Base-by-base conservation (phyloP, 2,329 filamentous ascomycete genomes). In the Paraconiothyrium brasiliense region DNA sequence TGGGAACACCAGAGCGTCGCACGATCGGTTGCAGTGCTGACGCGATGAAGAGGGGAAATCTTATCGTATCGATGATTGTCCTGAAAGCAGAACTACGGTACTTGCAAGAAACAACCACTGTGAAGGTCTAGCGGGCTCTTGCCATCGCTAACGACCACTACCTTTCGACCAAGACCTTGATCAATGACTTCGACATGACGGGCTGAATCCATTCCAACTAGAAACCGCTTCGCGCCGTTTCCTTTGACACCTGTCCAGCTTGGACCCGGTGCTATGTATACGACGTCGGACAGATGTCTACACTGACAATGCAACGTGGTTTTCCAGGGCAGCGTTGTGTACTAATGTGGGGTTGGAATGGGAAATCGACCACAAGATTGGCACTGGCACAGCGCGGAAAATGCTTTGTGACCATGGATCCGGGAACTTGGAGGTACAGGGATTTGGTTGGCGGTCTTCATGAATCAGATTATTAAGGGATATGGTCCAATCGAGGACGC, bases 61-160 rank as follows among this genome's bases (percentile, higher is more conserved):
- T 59, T n/a, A 50, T 58, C 24, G 60, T 51, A 3, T 41, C 41
- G 0, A 41, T 59, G 20, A 34, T 62, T 4, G 57, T 55, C 3
- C 60, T 57, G 46, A 16, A 57, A 56, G 51, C 52, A 63, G 30
- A 61, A 63, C 49, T 58, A 61, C 37, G 58, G 61, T 3, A 63
- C 27, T 41, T 58, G 16, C 47, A 51, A 20, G 49, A 57, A 54
- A 61, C 58, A 13, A 60, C 30, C 6, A 43, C 58, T 24, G 58
- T 61, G 2, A 54, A 48, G 43, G 54, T 61, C 22, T 48, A 43
- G 58, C 58, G 58, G 16, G 16, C 61, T 3, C 54, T 63, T 20
- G 35, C 61, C 8, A 55, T 63, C 20, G 51, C 52, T 1, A 60
- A 59, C 32, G 52, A 63, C 37, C 52, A 63, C n/a, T 50, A 51